These are phyloP conservation scores for Ceratobasidium sp. DNA, from an alignment of 1,284 basidiomycete species.

Conservation along the genomic window DNA sequence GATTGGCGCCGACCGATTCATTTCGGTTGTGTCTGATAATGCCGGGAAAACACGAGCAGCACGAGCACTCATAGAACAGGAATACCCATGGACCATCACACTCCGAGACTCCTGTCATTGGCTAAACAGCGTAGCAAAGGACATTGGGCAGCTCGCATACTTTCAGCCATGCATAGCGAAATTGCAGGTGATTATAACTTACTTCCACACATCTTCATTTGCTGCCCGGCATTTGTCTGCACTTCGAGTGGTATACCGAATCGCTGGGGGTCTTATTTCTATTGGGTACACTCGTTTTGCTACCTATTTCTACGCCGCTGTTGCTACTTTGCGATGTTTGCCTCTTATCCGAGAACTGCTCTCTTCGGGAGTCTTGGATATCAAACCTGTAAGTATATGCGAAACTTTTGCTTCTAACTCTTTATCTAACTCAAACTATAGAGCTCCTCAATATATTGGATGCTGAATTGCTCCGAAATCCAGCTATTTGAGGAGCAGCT, in stretches of 20 bases:
- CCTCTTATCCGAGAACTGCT: conserved; percentile 22
- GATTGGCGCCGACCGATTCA: conserved; percentile 53
- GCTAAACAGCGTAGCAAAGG: conserved; percentile 54
- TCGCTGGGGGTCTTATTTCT: conserved; percentile 53
- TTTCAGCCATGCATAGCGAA: conserved; percentile 52
- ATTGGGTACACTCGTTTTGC: conserved; percentile 57
- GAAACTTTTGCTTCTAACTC: not conserved
- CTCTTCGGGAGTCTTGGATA: conserved; percentile 24
- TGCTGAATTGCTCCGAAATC: conserved; percentile 16
- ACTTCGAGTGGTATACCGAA: conserved; percentile 43
- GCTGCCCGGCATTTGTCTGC: conserved; percentile 51
- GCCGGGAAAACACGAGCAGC: conserved; percentile 56
- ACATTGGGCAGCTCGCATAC: conserved; percentile 55
- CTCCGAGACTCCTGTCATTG: conserved; percentile 57
- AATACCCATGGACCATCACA: conserved; percentile 54
- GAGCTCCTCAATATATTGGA: conserved; percentile 37
- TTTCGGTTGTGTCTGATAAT: conserved; percentile 54
- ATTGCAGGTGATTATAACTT: conserved; percentile 51
- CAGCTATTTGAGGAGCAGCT: conserved; percentile 12
- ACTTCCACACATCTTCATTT: conserved; percentile 54
- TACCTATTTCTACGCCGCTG: conserved; percentile 50
- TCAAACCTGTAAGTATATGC: not conserved
- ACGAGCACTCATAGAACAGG: conserved; percentile 50
- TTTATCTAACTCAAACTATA: not conserved
- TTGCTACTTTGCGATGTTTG: conserved; percentile 2